Evolutionary conservation across 2,329 filamentous ascomycete species (phyloP).

Genomic region (Drechslera avenae): DNA sequence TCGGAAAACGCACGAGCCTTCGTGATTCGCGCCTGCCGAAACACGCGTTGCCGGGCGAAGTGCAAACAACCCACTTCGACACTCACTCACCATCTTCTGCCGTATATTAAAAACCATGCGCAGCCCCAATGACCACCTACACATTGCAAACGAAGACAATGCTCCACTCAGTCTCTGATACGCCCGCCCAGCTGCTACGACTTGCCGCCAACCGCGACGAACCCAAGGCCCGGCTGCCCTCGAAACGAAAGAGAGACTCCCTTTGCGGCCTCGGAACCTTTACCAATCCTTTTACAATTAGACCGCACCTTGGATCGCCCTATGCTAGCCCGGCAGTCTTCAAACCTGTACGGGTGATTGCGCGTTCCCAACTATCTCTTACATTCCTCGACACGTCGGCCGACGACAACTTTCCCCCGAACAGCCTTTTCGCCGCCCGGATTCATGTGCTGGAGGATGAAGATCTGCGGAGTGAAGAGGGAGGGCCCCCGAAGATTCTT

Average conservation of each 20-base stretch:
- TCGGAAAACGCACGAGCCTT: constrained; percentile 19
- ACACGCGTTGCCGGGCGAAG: constrained; percentile 25
- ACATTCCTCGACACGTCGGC: constrained; percentile 45
- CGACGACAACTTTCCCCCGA: constrained; percentile 28
- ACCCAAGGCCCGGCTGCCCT: constrained; percentile 31
- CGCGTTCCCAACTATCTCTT: constrained; percentile 45
- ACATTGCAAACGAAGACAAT: constrained; percentile 41
- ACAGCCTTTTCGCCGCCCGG: constrained; percentile 43
- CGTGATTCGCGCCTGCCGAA: constrained; percentile 23
- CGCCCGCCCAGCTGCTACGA: constrained; percentile 27
- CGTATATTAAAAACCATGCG: constrained; percentile 31
- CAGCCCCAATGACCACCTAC: constrained; percentile 32
- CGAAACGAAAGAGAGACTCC: constrained; percentile 41
- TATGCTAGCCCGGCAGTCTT: constrained; percentile 39
- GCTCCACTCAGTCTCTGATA: constrained; percentile 29
- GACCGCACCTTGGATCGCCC: constrained; percentile 37
- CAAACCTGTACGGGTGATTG: constrained; percentile 43
- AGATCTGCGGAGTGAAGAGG: constrained; percentile 7
- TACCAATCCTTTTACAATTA: constrained; percentile 39
- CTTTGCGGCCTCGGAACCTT: constrained; percentile 36
- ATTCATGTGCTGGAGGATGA: constrained; percentile 41
- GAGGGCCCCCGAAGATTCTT: constrained; percentile 33
- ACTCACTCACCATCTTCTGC: constrained; percentile 1
- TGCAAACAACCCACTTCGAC: constrained; percentile 17
- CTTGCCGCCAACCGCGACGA: constrained; percentile 34